phyloP scores from a whole-genome alignment of 805 yeast genomes.

The Clavispora santaluciae region DNA sequence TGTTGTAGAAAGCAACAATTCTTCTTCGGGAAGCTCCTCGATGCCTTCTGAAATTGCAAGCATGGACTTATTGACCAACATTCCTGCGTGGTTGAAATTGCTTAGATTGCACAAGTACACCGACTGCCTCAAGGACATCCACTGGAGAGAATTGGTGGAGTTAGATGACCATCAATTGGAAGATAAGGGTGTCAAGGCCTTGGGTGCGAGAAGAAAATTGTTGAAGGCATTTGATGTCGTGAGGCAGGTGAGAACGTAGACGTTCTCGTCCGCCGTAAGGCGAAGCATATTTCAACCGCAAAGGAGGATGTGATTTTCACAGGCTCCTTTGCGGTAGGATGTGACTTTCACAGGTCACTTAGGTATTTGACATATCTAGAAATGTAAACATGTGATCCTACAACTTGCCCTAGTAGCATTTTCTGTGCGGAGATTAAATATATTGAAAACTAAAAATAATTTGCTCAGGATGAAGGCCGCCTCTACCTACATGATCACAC shows the following conservation, averaged over 20 bases:
- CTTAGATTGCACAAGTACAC: conserved; percentile 92
- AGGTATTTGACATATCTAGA: conserved; percentile 7
- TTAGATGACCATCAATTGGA: conserved; percentile 67
- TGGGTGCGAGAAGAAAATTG: conserved; percentile 93
- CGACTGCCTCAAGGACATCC: conserved; percentile 64
- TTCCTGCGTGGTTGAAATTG: conserved; percentile 90
- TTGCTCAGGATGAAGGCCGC: not conserved
- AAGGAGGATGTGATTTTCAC: not conserved
- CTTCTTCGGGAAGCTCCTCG: conserved; percentile 17
- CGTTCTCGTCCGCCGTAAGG: not conserved
- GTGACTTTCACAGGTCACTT: not conserved
- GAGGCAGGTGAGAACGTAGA: conserved; percentile 22
- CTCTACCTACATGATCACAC: conserved; percentile 20
- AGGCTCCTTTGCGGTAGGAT: too few relatives aligned
- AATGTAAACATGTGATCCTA: not conserved
- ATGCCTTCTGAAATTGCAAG: conserved; percentile 41
- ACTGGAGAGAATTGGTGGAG: conserved; percentile 76
- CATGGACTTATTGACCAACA: conserved; percentile 56
- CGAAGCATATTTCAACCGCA: not conserved
- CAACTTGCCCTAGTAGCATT: not conserved
- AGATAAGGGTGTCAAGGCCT: conserved; percentile 79
- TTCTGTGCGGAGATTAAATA: not conserved
- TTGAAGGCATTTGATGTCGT: conserved; percentile 88
- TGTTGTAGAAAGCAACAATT: conserved; percentile 1
- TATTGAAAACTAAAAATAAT: not conserved